Percentiles rank a stretch among this genome's conserved stretches.
Conservation (phyloP, 2,329 filamentous ascomycete species). For the Aspergillus ustus region DNA sequence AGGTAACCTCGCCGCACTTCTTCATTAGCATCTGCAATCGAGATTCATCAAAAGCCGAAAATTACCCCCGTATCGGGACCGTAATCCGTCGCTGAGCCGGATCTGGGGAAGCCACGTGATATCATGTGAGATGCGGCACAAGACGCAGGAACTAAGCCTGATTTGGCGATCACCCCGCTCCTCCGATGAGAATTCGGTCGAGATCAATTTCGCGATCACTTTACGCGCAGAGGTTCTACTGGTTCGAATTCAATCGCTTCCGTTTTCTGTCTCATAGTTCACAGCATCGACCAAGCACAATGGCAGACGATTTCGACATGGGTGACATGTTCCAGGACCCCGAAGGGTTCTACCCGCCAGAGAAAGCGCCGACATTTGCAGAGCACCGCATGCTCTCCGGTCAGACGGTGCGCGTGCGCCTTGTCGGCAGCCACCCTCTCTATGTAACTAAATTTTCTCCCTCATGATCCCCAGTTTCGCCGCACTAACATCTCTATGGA, state of each 20-base stretch:
- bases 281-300: constrained; percentile 10
- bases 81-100: constrained; percentile 4
- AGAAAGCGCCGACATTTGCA: constrained; percentile 74
- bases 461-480: background rate
- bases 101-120: constrained; percentile 19
- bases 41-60: background rate
- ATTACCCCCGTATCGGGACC: constrained; percentile 12
- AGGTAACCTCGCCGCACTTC: background rate
- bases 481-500: constrained; percentile 33
- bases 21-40: background rate
- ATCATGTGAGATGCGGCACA: constrained; percentile 14
- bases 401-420: constrained; percentile 68
- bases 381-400: constrained; percentile 72
- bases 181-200: constrained; percentile 17
- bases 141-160: background rate
- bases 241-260: too few species aligned
- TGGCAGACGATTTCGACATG: constrained; percentile 42
- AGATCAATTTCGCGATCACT: background rate
- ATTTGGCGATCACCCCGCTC: constrained; percentile 3
- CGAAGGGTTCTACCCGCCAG: constrained; percentile 76
- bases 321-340: constrained; percentile 77
- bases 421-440: constrained; percentile 85
- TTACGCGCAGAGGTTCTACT: too few species aligned
- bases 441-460: constrained; percentile 64
- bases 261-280: too few species aligned